Evolutionary conservation across 2,329 filamentous ascomycete genomes (phyloP).

Genomic region (Aspergillus jensenii): DNA sequence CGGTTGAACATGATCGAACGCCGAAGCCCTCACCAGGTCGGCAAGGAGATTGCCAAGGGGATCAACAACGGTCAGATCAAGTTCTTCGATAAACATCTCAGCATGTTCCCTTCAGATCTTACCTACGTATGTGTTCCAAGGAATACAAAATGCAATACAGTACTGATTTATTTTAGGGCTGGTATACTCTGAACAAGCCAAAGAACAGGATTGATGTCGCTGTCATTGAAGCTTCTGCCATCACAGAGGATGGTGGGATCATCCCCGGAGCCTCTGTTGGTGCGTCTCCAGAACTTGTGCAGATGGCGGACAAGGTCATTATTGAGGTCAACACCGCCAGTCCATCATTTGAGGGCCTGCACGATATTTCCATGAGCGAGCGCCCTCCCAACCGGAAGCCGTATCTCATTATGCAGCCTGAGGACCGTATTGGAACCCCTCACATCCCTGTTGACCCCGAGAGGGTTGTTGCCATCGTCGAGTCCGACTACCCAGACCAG

Average conservation of each 20-base stretch:
- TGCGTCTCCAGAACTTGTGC: slow-evolving; percentile 79
- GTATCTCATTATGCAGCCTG: slow-evolving; percentile 79
- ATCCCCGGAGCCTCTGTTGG: slow-evolving; percentile 84
- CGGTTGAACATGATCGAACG: slow-evolving; percentile 84
- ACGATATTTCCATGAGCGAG: slow-evolving; percentile 90
- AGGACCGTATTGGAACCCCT: slow-evolving; percentile 80
- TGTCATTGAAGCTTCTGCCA: slow-evolving; percentile 81
- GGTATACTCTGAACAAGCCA: slow-evolving; percentile 77
- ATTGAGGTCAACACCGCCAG: slow-evolving; percentile 88
- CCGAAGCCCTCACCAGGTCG: slow-evolving; percentile 81
- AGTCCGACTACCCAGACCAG: slow-evolving; percentile 79
- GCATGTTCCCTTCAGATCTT: slow-evolving; percentile 86
- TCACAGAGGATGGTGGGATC: slow-evolving; percentile 85
- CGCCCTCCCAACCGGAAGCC: slow-evolving; percentile 78
- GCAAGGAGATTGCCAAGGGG: slow-evolving; percentile 84
- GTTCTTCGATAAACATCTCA: slow-evolving; percentile 91
- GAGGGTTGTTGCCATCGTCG: slow-evolving; percentile 79
- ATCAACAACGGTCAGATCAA: slow-evolving; percentile 87
- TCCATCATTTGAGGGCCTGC: slow-evolving; percentile 81
- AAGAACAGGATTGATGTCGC: slow-evolving; percentile 76
- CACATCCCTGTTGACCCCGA: slow-evolving; percentile 83
- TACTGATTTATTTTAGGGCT: slow-evolving; percentile 53
- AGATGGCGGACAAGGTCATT: slow-evolving; percentile 90
- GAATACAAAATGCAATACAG: neutral
- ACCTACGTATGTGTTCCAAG: slow-evolving; percentile 61